These are phyloP conservation scores for Nadsonia starkeyi-henricii DNA, from an alignment of 1,139 yeast genomes.

Conservation along the genomic window DNA sequence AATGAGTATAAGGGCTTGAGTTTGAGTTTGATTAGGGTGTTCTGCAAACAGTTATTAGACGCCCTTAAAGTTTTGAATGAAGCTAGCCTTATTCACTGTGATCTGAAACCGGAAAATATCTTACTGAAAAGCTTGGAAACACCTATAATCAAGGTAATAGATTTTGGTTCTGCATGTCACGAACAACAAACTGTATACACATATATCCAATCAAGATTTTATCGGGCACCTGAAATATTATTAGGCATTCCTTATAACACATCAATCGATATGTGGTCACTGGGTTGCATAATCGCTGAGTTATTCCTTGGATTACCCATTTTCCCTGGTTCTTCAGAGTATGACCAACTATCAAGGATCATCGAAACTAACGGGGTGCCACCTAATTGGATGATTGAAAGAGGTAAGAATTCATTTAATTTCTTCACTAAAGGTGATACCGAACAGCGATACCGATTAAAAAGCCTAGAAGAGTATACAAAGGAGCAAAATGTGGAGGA, in stretches of 20 bases:
- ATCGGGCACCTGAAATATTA: slow-evolving; percentile 90
- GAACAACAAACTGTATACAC: slow-evolving; percentile 83
- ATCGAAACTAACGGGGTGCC: slow-evolving; percentile 77
- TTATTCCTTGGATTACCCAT: slow-evolving; percentile 83
- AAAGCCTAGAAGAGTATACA: slow-evolving; percentile 46
- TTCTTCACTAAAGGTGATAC: slow-evolving; percentile 40
- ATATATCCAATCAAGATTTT: slow-evolving; percentile 89
- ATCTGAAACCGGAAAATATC: slow-evolving; percentile 91
- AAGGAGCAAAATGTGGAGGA: slow-evolving; percentile 45
- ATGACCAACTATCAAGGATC: slow-evolving; percentile 74
- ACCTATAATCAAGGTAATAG: slow-evolving; percentile 85
- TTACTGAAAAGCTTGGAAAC: slow-evolving; percentile 67
- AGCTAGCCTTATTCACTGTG: slow-evolving; percentile 85
- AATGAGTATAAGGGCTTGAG: slow-evolving; percentile 87
- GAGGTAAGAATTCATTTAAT: slow-evolving; percentile 71
- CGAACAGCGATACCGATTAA: slow-evolving; percentile 31
- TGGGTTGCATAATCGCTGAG: slow-evolving; percentile 94
- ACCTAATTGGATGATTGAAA: slow-evolving; percentile 92
- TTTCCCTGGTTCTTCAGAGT: slow-evolving; percentile 92
- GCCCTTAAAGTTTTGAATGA: slow-evolving; percentile 69
- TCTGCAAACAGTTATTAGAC: slow-evolving; percentile 70
- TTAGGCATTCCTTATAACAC: slow-evolving; percentile 78
- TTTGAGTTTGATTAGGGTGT: slow-evolving; percentile 62
- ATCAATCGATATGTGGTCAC: slow-evolving; percentile 95
- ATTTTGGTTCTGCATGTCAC: slow-evolving; percentile 94